These are phyloP conservation scores for Aspergillus versicolor DNA, from an alignment of 2,329 filamentous ascomycete species.

Conservation along the genomic window DNA sequence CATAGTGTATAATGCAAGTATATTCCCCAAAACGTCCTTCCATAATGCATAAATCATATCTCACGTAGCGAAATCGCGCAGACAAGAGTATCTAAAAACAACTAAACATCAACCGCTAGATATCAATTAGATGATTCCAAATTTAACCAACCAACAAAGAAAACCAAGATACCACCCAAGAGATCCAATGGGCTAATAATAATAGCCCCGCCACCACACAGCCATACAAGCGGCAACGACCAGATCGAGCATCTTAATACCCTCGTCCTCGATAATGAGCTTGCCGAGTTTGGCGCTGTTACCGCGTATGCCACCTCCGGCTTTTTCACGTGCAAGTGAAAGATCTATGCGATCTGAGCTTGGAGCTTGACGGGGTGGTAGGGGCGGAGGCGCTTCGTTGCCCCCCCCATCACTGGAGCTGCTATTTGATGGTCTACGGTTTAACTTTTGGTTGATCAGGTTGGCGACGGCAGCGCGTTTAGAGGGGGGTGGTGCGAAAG, in stretches of 20 bases:
- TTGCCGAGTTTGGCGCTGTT: constrained; percentile 92
- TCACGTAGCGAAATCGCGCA: neutral
- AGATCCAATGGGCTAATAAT: constrained; percentile 26
- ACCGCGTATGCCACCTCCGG: constrained; percentile 81
- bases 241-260: constrained; percentile 92
- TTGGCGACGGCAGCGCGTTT: constrained; percentile 33
- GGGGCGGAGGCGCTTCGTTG: neutral
- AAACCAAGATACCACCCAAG: neutral
- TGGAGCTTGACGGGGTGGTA: constrained; percentile 25
- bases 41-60: neutral
- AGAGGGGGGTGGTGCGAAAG: constrained; percentile 13
- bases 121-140: neutral
- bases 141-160: neutral
- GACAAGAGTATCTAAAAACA: neutral
- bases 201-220: constrained; percentile 88
- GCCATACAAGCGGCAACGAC: constrained; percentile 88
- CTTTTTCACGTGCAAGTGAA: constrained; percentile 75
- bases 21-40: neutral
- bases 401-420: constrained; percentile 27
- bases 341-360: constrained; percentile 61
- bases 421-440: constrained; percentile 33
- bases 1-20: neutral
- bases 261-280: constrained; percentile 83
- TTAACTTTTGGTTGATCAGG: constrained; percentile 32
- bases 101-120: neutral